Evolutionary conservation across 352 stramenopile species (phyloP).

Genomic region (Thalassiosira tumida): DNA sequence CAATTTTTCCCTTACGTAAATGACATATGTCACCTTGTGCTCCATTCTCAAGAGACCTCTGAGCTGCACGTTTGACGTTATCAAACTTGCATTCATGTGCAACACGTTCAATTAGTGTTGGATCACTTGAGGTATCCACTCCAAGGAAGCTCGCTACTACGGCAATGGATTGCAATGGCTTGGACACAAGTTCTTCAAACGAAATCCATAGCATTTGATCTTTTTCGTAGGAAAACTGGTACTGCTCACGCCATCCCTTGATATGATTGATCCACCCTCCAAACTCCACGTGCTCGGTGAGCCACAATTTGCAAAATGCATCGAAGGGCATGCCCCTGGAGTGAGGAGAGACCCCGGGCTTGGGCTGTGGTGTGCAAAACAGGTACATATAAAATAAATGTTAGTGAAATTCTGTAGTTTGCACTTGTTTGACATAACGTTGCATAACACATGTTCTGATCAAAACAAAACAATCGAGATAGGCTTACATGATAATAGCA

Average conservation of each 20-base stretch:
- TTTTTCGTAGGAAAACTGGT: neutral
- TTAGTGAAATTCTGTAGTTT: too few species aligned
- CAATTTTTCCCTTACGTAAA: conserved; percentile 36
- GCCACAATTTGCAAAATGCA: conserved; percentile 49
- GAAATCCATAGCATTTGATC: conserved; percentile 55
- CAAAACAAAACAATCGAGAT: too few species aligned
- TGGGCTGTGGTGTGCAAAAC: neutral
- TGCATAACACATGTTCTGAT: too few species aligned
- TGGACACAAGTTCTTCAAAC: conserved; percentile 40
- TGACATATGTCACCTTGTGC: conserved; percentile 25
- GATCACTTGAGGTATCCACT: conserved; percentile 28
- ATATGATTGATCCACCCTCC: conserved; percentile 30
- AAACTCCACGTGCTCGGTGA: neutral
- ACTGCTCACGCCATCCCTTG: conserved; percentile 24
- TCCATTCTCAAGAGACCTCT: neutral
- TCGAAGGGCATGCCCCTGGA: conserved; percentile 16
- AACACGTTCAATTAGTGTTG: conserved; percentile 15
- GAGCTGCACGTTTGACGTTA: conserved; percentile 39
- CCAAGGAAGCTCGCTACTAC: conserved; percentile 38
- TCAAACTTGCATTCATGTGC: conserved; percentile 32
- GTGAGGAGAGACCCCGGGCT: neutral
- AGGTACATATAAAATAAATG: too few species aligned
- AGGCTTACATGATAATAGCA: conserved; percentile 55
- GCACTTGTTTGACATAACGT: too few species aligned
- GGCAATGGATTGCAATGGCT: conserved; percentile 18